Evolutionary conservation across 805 yeast species (phyloP), one percentile per base, ranked within the genome.

Genomic region (Zygotorulaspora chibaensis): DNA sequence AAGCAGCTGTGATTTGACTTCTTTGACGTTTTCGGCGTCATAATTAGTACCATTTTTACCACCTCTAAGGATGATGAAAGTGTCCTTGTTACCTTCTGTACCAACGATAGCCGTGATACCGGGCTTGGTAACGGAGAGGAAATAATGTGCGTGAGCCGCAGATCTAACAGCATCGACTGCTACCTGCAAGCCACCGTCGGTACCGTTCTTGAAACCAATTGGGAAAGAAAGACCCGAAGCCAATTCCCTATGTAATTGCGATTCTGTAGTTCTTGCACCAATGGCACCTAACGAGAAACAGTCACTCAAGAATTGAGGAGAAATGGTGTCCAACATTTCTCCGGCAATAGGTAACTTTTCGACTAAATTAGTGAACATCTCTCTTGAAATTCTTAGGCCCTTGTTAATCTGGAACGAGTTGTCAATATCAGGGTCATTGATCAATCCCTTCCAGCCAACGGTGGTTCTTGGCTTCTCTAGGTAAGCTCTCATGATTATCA

Each of bases 181-280:
- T 52, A 91, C 97, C 56, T 88, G 95, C 42, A 93, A 69, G 37
- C 90, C 81, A 62, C 99, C 99, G 67, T 93, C 98, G 34, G 99
- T 91, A 63, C 98, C 98, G 64, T 91, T 91, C 67, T 91, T 91
- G 83, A 91, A 91, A 43, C 99, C 99, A 48, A 91, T 88, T 35
- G 99, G 99, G 88, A 93, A 91, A 2, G 96, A 87, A 38, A 93
- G 74, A 27, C 98, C 99, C 0, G 97, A 89, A 3, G 98, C 96
- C 56, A 91, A 78, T 69, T 91, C 99, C 68, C 99, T 83, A 69
- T 91, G 99, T 44, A 91, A 79, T 73, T 91, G 99, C 33, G 96
- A 89, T 73, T 91, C 99, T 33, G 99, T 91, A 38, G 99, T 91
- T 76, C 99, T 84, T 33, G 99, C 99, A 61, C 99, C 99, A 66